Percentiles rank a stretch among this genome's conserved stretches.
Conservation (phyloP, 768 basidiomycete genomes). For the Lactifluus echinatus region DNA sequence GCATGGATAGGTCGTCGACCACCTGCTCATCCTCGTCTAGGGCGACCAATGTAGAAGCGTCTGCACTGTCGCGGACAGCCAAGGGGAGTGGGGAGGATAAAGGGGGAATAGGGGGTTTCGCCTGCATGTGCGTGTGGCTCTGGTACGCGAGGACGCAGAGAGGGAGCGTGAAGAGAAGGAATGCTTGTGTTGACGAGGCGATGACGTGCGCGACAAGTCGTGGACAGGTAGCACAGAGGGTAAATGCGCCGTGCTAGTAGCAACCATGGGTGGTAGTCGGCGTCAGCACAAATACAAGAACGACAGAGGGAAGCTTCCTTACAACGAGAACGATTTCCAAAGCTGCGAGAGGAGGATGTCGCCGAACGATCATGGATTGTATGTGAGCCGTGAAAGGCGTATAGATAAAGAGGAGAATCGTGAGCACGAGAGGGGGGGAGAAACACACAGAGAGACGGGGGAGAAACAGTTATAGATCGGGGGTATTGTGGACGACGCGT, state of each 20-base stretch:
- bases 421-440: not conserved
- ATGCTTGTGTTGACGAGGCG: not conserved
- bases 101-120: not conserved
- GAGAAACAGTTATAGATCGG: not conserved
- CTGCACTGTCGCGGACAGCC: not conserved
- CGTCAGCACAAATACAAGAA: not conserved
- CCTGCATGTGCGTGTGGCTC: conserved; percentile 3
- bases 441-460: not conserved
- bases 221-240: not conserved
- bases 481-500: not conserved
- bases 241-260: not conserved
- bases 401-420: not conserved
- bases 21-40: not conserved
- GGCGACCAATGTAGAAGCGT: not conserved
- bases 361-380: not conserved
- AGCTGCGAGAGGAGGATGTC: not conserved
- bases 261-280: too few relatives aligned
- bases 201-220: not conserved
- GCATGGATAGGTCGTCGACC: not conserved
- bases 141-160: not conserved
- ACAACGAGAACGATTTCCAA: not conserved
- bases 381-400: not conserved
- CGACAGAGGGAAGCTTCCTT: not conserved
- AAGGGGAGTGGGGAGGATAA: not conserved
- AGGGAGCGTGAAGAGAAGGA: conserved; percentile 1